phyloP scores from a whole-genome alignment of 257 asterid species.

The Handroanthus guayacan region DNA sequence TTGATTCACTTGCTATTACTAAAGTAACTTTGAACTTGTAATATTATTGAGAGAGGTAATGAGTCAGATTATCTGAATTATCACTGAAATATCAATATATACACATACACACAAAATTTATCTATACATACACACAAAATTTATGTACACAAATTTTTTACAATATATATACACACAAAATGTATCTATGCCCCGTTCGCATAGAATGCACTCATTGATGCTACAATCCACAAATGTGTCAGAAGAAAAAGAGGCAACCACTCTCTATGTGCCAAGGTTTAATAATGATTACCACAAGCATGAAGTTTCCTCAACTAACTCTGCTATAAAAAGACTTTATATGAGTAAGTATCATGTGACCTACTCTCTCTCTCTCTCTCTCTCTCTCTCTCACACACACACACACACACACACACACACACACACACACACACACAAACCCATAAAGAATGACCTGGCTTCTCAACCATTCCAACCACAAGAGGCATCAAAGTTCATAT shows the following conservation, averaged over 20 bases:
- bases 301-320: slow-evolving; percentile 28
- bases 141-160: no score
- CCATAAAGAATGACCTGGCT: slow-evolving; percentile 40
- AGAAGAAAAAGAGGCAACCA: neutral
- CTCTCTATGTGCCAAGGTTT: slow-evolving; percentile 23
- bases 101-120: no score
- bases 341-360: slow-evolving; percentile 70
- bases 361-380: slow-evolving; percentile 36
- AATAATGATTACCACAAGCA: slow-evolving; percentile 21
- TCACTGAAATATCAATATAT: no score
- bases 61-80: no score
- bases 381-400: slow-evolving; percentile 14
- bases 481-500: slow-evolving; percentile 27
- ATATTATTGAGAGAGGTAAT: no score
- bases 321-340: slow-evolving; percentile 25
- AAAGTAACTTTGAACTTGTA: no score
- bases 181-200: neutral
- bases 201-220: neutral
- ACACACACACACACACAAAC: slow-evolving; percentile 22
- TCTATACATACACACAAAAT: no score
- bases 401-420: no score
- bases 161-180: neutral
- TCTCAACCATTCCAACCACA: slow-evolving; percentile 54
- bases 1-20: no score
- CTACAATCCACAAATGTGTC: slow-evolving; percentile 4